These are phyloP conservation scores for Austroboletus olivaceoglutinosus DNA, from an alignment of 1,284 basidiomycete species.

Conservation along the genomic window DNA sequence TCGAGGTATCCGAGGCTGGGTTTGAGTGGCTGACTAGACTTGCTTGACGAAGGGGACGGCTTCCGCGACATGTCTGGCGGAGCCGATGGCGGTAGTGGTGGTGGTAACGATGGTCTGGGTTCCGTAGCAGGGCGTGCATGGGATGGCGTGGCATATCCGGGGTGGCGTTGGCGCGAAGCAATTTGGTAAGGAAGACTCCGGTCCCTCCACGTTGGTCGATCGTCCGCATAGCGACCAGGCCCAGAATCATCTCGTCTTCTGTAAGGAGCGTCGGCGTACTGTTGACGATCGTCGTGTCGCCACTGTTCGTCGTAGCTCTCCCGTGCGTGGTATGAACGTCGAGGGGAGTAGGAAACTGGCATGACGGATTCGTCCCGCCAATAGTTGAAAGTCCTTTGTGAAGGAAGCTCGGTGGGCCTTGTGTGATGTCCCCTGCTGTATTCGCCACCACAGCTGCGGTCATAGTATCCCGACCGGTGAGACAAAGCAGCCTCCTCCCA, in stretches of 20 bases:
- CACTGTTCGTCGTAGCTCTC: conserved; percentile 9
- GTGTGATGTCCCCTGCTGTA: conserved; percentile 7
- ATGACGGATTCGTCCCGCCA: conserved; percentile 20
- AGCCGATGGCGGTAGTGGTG: neutral
- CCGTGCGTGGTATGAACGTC: conserved; percentile 6
- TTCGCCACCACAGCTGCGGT: conserved; percentile 5
- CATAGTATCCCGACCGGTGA: neutral
- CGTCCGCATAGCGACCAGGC: conserved; percentile 4
- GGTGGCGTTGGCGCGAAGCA: conserved; percentile 8
- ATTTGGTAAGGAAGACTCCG: conserved; percentile 1
- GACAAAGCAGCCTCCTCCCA: conserved; percentile 14
- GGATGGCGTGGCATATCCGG: conserved; percentile 9
- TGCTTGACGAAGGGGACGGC: conserved; percentile 3
- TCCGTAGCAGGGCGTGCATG: conserved; percentile 10
- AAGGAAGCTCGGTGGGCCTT: conserved; percentile 2
- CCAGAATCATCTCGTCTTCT: conserved; percentile 5
- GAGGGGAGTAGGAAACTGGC: conserved; percentile 4
- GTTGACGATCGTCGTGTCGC: conserved; percentile 8
- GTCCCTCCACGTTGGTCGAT: conserved; percentile 7
- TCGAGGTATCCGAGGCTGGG: conserved; percentile 42
- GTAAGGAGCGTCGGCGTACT: conserved; percentile 9
- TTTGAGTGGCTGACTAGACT: conserved; percentile 5
- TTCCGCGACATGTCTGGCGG: neutral
- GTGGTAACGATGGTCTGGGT: neutral
- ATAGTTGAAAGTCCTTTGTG: conserved; percentile 19